Base-by-base conservation (phyloP, 805 yeast species). In the Torulaspora franciscae region DNA sequence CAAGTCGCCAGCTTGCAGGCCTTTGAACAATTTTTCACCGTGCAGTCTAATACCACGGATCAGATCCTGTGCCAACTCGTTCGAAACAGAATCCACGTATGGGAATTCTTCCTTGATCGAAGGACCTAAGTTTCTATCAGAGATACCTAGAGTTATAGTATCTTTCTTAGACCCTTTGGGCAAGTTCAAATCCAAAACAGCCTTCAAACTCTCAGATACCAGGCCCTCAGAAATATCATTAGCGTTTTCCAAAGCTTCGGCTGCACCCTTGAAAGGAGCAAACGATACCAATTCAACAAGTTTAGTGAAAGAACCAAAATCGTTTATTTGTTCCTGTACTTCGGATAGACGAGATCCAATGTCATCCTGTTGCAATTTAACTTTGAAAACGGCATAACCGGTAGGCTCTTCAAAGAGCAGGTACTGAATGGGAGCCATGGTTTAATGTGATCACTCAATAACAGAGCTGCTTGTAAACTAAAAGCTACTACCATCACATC, bases 231-330 rank as follows among this genome's bases (percentile, higher is more conserved):
- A 86, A 58, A 93, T 85, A 66, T 93, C 98, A 66, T 93, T 93
- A 57, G 98, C 97, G 66, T 93, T 93, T 71, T 91, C 98, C 62
- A 93, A 79, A 49, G 99, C 99, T 71, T 93, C 98, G 42, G 99
- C 98, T 50, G 99, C 99, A 62, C 97, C 97, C 71, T 93, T 90
- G 79, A 93, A 93, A 40, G 99, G 99, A 49, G 96, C 95, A 71
- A 93, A 93, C 11, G 96, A 85, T 23, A 87, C 95, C 46, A 93
- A 78, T 70, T 90, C 95, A 57, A 93, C 82, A 75, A 91, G 75
- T 73, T 93, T 93, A 60, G 96, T 85, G 66, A 93, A 90, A 65
- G 81, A 77, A 51, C 82, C 83, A 55, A 93, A 78, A 62, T 93
- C 98, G 57, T 76, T 81, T 49, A 88, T 77, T 48, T 95, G 90